Base-by-base conservation (phyloP, 129 eudicot species). In the Saposhnikovia divaricata region DNA sequence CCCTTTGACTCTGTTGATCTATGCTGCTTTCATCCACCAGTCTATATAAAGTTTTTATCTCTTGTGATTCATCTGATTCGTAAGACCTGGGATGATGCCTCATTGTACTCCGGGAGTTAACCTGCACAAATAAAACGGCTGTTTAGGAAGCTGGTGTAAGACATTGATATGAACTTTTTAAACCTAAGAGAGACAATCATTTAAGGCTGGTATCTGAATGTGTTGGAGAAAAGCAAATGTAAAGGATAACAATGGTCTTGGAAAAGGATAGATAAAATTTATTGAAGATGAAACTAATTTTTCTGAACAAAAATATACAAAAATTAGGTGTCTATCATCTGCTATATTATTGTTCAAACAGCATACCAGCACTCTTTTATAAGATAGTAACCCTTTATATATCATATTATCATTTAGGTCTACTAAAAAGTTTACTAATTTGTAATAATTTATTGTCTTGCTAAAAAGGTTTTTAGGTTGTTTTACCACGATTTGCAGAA, bases 11-110 rank as follows among this genome's bases (percentile, higher is more conserved):
- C 73, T 34, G 57, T 42, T n/a, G 50, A 74, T 83, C 80, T 25
- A 46, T 45, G 69, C 77, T 82, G 81, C 85, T 76, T 78, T 63
- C 80, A 83, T 85, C 81, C 57, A 63, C 55, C 75, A 38, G 74
- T 27, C 70, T 55, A 11, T 77, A 38, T 47, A 77, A 59, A 7
- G 80, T 57, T 75, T 76, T 69, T 61, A 47, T n/a, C 79, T 47
- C 81, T 31, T 81, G 80, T 16, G 66, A 39, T 63, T 78, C 85
- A 85, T 82, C 82, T 37, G 39, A n/a, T 57, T 71, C 75, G 70
- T 13, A 76, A 74, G 78, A 75, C 39, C 43, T 84, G 48, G 28
- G 44, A 21, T 47, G 14, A 72, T 50, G 31, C 31, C 79, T 74
- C 19, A 28, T 81, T 47, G 77, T 23, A 47, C 75, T 50, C 51